A percentile compares a stretch with the other conserved stretches of the same genome.
phyloP scores from a whole-genome alignment of 1,284 basidiomycete genomes.

The Fomitopsis betulina region DNA sequence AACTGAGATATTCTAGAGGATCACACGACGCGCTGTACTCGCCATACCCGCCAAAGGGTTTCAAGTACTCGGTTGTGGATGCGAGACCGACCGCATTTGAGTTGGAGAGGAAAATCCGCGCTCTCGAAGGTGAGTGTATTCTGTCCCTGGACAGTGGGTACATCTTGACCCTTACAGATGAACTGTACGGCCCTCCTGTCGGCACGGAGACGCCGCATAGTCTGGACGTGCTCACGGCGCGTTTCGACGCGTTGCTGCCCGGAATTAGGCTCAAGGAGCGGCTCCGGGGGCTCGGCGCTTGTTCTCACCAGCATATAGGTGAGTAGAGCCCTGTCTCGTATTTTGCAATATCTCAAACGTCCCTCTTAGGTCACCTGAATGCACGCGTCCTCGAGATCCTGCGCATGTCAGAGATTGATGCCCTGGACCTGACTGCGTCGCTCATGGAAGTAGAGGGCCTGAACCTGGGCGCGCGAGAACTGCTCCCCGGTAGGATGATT shows the following conservation, averaged over 20 bases:
- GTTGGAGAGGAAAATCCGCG: constrained; percentile 2
- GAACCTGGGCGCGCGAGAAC: constrained; percentile 37
- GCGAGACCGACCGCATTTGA: background rate
- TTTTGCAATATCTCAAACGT: background rate
- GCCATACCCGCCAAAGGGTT: background rate
- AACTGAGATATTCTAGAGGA: constrained; percentile 27
- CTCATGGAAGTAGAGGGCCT: constrained; percentile 44
- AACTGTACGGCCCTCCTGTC: constrained; percentile 36
- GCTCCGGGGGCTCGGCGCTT: constrained; percentile 26
- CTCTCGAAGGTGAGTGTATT: constrained; percentile 6
- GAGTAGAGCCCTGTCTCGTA: background rate
- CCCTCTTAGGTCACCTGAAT: constrained; percentile 19
- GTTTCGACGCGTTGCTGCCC: constrained; percentile 38
- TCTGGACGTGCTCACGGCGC: constrained; percentile 30
- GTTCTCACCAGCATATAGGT: constrained; percentile 42
- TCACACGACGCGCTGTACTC: constrained; percentile 1
- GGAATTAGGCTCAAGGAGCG: constrained; percentile 43
- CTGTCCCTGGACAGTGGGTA: background rate
- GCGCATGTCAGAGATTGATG: constrained; percentile 21
- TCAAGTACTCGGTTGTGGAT: background rate
- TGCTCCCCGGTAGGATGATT: constrained; percentile 37
- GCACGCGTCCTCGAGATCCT: constrained; percentile 20
- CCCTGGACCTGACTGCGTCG: constrained; percentile 36
- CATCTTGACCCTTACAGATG: constrained; percentile 25
- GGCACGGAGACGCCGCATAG: constrained; percentile 40